Evolutionary conservation across 371 early-diverging fungal genomes (phyloP).

Genomic region (Syncephalis plumigaleata): DNA sequence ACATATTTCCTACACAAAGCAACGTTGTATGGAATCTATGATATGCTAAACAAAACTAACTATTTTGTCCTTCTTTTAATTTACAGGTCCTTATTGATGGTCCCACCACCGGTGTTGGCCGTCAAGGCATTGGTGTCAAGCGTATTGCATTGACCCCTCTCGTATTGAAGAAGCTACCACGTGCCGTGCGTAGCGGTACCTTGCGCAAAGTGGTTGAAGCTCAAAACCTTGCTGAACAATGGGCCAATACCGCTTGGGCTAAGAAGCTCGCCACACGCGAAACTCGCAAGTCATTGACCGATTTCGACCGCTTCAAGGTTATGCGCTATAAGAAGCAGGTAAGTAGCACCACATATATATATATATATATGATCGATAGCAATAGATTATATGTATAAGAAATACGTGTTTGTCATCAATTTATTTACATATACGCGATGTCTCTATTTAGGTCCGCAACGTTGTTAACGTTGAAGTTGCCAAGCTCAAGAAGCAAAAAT

Average conservation of each 20-base stretch:
- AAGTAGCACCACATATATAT: too few species aligned
- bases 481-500: too few species aligned
- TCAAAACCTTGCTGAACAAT: constrained; percentile 56
- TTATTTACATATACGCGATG: too few species aligned
- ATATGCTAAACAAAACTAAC: too few species aligned
- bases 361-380: too few species aligned
- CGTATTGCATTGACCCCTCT: constrained; percentile 78
- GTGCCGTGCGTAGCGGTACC: constrained; percentile 54
- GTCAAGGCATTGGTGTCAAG: constrained; percentile 74
- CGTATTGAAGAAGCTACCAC: constrained; percentile 72
- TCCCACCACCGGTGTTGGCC: constrained; percentile 86
- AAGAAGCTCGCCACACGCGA: constrained; percentile 75
- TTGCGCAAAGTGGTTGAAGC: constrained; percentile 72
- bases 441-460: too few species aligned
- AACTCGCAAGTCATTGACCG: constrained; percentile 59
- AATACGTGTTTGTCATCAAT: too few species aligned
- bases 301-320: constrained; percentile 97
- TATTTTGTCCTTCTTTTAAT: background rate
- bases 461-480: too few species aligned
- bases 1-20: too few species aligned
- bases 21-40: too few species aligned
- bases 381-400: too few species aligned
- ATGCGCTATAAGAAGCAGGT: constrained; percentile 56
- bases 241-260: constrained; percentile 83
- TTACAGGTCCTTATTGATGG: constrained; percentile 85